These are phyloP conservation scores for Hibiscus mutabilis DNA, from an alignment of 345 rosid species.

Conservation along the genomic window DNA sequence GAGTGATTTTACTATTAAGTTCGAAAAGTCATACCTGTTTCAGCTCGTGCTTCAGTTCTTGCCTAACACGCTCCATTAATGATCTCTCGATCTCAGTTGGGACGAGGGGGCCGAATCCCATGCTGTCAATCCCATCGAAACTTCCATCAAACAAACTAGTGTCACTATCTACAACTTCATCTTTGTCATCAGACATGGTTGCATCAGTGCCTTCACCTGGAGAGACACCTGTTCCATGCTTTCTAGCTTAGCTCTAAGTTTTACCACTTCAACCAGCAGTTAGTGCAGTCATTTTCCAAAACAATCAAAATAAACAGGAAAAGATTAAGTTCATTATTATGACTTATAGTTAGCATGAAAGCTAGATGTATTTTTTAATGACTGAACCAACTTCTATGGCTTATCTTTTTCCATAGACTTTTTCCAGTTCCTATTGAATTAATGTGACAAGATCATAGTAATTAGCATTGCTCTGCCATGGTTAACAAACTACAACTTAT, in stretches of 20 bases:
- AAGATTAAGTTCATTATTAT: not conserved
- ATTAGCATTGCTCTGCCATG: not conserved
- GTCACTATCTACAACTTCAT: slow-evolving; percentile 67
- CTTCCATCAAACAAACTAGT: slow-evolving; percentile 39
- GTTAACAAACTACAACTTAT: no score
- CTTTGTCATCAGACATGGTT: slow-evolving; percentile 89
- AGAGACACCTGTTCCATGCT: slow-evolving; percentile 48
- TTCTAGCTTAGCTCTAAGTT: slow-evolving; percentile 7
- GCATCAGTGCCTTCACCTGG: slow-evolving; percentile 80
- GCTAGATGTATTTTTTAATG: not conserved
- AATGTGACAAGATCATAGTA: not conserved
- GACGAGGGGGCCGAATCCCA: slow-evolving; percentile 83
- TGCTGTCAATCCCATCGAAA: slow-evolving; percentile 37
- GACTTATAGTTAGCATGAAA: not conserved
- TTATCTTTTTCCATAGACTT: not conserved
- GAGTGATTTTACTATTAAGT: not conserved
- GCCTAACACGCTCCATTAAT: slow-evolving; percentile 83
- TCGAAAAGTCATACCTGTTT: slow-evolving; percentile 48
- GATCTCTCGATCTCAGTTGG: slow-evolving; percentile 82
- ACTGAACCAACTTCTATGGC: not conserved
- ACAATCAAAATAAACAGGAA: not conserved
- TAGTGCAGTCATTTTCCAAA: not conserved
- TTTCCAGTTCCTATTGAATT: not conserved
- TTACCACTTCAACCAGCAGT: not conserved
- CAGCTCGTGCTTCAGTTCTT: slow-evolving; percentile 80